Conservation (phyloP, 164 flowering plant species). For the Akebia trifoliata region DNA sequence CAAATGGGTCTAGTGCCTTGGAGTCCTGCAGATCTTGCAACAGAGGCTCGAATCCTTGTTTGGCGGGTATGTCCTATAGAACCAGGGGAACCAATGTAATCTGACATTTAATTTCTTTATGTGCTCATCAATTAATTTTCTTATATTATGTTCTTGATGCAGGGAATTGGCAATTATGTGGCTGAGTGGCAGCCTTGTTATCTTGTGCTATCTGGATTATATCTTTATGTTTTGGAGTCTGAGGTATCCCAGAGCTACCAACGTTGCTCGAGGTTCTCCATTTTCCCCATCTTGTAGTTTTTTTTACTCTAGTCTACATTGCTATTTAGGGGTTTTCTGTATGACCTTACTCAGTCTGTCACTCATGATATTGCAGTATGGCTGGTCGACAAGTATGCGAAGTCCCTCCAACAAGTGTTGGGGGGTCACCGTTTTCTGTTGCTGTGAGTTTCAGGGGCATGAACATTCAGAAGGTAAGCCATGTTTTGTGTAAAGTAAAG, state of each 20-base stretch:
- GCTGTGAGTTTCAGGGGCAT: constrained; percentile 76
- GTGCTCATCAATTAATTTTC: not conserved
- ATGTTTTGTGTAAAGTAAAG: constrained; percentile 11
- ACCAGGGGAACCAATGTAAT: not conserved
- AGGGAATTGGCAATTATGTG: constrained; percentile 95
- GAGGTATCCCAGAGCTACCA: constrained; percentile 67
- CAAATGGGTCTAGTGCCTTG: constrained; percentile 46
- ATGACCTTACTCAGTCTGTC: not conserved
- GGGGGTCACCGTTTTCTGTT: constrained; percentile 71
- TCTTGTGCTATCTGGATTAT: constrained; percentile 71
- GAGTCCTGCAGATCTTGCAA: constrained; percentile 72
- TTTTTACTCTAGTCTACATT: not conserved
- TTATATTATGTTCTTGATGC: constrained; percentile 15
- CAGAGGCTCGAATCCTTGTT: constrained; percentile 75
- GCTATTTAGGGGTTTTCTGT: too few species aligned
- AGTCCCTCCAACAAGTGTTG: constrained; percentile 82
- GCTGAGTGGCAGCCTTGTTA: constrained; percentile 94
- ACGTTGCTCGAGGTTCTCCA: constrained; percentile 63
- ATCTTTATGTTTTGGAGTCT: constrained; percentile 84
- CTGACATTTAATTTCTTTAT: not conserved
- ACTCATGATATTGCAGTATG: constrained; percentile 59
- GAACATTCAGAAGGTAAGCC: constrained; percentile 69
- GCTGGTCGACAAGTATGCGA: constrained; percentile 86
- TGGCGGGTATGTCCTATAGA: constrained; percentile 64
- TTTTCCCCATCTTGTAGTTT: constrained; percentile 1